Conservation (phyloP, 2,329 filamentous ascomycete genomes). For the Periconia sp. region DNA sequence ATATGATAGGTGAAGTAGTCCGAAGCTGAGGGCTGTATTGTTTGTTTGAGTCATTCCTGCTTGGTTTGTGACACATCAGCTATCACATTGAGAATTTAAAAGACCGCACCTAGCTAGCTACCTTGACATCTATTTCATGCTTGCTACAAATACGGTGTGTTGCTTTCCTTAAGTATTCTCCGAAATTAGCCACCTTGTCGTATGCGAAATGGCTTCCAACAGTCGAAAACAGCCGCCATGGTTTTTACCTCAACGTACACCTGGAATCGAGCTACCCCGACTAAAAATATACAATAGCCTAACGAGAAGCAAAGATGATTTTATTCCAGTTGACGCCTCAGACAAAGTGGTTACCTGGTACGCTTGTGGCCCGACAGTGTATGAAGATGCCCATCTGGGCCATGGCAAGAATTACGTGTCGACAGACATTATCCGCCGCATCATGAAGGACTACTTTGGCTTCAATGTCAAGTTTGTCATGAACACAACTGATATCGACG, state of each 20-base stretch:
- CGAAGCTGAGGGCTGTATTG: no score
- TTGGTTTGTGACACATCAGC: no score
- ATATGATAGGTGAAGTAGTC: no score
- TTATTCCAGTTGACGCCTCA: slow-evolving; percentile 70
- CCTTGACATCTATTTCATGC: no score
- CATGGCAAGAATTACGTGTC: slow-evolving; percentile 90
- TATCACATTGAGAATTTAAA: no score
- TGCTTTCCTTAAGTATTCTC: no score
- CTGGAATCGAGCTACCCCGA: slow-evolving; percentile 48
- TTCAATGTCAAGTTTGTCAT: slow-evolving; percentile 86
- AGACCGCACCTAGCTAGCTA: no score
- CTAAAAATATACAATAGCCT: slow-evolving; percentile 81
- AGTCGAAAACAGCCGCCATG: slow-evolving; percentile 23
- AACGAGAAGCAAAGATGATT: slow-evolving; percentile 72
- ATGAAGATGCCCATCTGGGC: slow-evolving; percentile 79
- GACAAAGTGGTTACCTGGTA: slow-evolving; percentile 79
- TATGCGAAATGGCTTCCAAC: slow-evolving; percentile 7
- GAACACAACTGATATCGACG: slow-evolving; percentile 73
- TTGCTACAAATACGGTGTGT: no score
- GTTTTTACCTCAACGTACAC: slow-evolving; percentile 21
- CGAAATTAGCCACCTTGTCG: no score
- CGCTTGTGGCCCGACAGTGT: slow-evolving; percentile 84
- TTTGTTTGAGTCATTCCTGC: no score
- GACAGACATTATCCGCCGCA: slow-evolving; percentile 83
- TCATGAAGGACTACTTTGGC: slow-evolving; percentile 79